Evolutionary conservation across 495 filamentous ascomycete species (phyloP).

Genomic region (Sphaerosporella brunnea): DNA sequence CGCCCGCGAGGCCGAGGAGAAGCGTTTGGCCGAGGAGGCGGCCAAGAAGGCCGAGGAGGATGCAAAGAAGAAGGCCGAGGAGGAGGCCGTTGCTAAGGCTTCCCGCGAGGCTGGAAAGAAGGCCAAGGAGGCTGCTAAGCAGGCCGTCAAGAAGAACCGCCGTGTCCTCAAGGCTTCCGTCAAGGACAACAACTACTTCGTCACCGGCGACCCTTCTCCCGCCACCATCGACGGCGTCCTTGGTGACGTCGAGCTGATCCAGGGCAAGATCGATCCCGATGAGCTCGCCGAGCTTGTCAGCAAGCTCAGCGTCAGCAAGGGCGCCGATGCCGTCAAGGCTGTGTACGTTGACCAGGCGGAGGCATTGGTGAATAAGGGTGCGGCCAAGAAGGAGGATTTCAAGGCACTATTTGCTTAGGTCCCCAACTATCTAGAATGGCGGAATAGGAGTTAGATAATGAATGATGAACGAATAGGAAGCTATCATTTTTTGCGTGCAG

Average conservation of each 20-base stretch:
- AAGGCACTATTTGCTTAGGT: neutral
- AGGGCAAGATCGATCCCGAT: slow-evolving; percentile 73
- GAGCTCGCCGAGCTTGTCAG: slow-evolving; percentile 63
- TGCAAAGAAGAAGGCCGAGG: slow-evolving; percentile 56
- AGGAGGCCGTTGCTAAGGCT: slow-evolving; percentile 68
- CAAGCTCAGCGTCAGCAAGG: slow-evolving; percentile 58
- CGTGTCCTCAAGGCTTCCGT: slow-evolving; percentile 76
- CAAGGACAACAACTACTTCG: slow-evolving; percentile 94
- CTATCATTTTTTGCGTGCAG: too few relatives aligned
- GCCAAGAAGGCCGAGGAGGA: slow-evolving; percentile 59
- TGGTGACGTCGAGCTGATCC: slow-evolving; percentile 74
- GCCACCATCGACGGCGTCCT: slow-evolving; percentile 63
- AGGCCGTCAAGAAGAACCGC: slow-evolving; percentile 98
- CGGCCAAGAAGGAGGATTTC: slow-evolving; percentile 3
- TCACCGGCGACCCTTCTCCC: slow-evolving; percentile 42
- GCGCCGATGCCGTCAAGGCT: slow-evolving; percentile 47
- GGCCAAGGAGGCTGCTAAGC: slow-evolving; percentile 93
- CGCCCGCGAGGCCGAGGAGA: slow-evolving; percentile 81
- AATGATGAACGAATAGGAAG: too few relatives aligned
- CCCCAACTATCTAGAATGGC: too few relatives aligned
- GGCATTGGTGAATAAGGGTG: slow-evolving; percentile 17
- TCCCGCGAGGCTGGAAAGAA: slow-evolving; percentile 78
- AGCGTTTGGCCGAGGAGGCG: slow-evolving; percentile 63
- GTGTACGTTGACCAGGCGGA: slow-evolving; percentile 31
- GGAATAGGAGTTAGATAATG: too few relatives aligned